Conservation (phyloP, 2,329 filamentous ascomycete genomes). For the Pseudogymnoascus destructans region DNA sequence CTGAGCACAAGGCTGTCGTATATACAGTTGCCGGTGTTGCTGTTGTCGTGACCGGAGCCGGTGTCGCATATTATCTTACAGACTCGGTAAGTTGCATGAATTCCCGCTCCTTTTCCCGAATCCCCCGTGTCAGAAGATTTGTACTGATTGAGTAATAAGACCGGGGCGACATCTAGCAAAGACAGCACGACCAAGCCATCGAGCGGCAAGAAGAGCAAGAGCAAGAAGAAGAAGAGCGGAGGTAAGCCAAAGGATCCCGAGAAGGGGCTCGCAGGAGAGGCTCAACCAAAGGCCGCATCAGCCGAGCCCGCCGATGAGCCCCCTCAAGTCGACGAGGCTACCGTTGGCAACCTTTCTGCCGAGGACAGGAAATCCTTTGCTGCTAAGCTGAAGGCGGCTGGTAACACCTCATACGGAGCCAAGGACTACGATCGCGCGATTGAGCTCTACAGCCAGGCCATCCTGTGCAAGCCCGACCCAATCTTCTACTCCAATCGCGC, state of each 20-base stretch:
- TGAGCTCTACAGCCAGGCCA: conserved; percentile 87
- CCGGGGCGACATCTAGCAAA: neutral
- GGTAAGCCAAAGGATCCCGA: conserved; percentile 52
- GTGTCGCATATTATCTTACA: conserved; percentile 81
- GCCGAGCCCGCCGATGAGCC: conserved; percentile 53
- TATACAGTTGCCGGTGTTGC: conserved; percentile 95
- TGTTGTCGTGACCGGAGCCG: conserved; percentile 79
- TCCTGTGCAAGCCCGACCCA: conserved; percentile 91
- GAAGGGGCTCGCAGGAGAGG: conserved; percentile 37
- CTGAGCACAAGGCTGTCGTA: conserved; percentile 88
- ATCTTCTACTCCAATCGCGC: conserved; percentile 99
- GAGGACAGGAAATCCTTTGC: conserved; percentile 78
- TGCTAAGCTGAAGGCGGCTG: conserved; percentile 81
- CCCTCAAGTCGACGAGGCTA: conserved; percentile 50
- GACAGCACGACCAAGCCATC: neutral
- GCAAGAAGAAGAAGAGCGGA: conserved; percentile 58
- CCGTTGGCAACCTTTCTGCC: conserved; percentile 35
- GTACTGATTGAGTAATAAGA: conserved; percentile 14
- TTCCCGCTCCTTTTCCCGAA: neutral
- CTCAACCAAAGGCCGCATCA: conserved; percentile 30
- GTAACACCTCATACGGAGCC: conserved; percentile 89
- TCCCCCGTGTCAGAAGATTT: neutral
- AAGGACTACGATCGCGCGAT: conserved; percentile 94
- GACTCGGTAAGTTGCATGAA: conserved; percentile 36
- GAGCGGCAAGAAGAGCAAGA: conserved; percentile 70